These are phyloP conservation scores for Sodiomyces alkalinus DNA, from an alignment of 2,329 filamentous ascomycete species.

Conservation along the genomic window DNA sequence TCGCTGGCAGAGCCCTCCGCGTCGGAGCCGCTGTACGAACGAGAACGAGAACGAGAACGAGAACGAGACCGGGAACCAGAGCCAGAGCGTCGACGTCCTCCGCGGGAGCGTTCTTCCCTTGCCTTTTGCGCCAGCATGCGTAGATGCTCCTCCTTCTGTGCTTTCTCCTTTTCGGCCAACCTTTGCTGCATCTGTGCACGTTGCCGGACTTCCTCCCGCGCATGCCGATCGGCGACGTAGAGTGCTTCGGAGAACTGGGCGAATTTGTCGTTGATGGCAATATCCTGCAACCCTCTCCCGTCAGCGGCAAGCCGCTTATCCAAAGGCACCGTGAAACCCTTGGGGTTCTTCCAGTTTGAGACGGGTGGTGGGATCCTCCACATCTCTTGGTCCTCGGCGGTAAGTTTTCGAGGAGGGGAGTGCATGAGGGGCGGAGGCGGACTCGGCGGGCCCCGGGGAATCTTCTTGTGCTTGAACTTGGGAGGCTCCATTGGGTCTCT, in stretches of 20 bases:
- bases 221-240: conserved; percentile 87
- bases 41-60: conserved; percentile 21
- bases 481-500: conserved; percentile 92
- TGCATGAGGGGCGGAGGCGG: conserved; percentile 92
- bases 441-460: conserved; percentile 79
- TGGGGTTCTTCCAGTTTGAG: conserved; percentile 98
- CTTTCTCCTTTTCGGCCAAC: conserved; percentile 90
- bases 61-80: conserved; percentile 22
- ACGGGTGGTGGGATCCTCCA: conserved; percentile 83
- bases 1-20: conserved; percentile 40
- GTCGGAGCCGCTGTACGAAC: conserved; percentile 37
- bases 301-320: conserved; percentile 94
- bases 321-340: conserved; percentile 89
- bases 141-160: conserved; percentile 83
- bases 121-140: conserved; percentile 82
- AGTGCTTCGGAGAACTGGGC: conserved; percentile 89
- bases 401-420: conserved; percentile 85
- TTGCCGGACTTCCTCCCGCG: conserved; percentile 87
- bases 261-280: conserved; percentile 97
- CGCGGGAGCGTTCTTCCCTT: conserved; percentile 58
- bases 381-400: conserved; percentile 90
- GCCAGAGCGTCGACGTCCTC: conserved; percentile 25
- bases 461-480: conserved; percentile 98
- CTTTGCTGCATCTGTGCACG: conserved; percentile 90
- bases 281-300: conserved; percentile 79